These are phyloP conservation scores for Aspergillus alliaceus DNA, from an alignment of 2,329 filamentous ascomycete genomes.

Conservation along the genomic window DNA sequence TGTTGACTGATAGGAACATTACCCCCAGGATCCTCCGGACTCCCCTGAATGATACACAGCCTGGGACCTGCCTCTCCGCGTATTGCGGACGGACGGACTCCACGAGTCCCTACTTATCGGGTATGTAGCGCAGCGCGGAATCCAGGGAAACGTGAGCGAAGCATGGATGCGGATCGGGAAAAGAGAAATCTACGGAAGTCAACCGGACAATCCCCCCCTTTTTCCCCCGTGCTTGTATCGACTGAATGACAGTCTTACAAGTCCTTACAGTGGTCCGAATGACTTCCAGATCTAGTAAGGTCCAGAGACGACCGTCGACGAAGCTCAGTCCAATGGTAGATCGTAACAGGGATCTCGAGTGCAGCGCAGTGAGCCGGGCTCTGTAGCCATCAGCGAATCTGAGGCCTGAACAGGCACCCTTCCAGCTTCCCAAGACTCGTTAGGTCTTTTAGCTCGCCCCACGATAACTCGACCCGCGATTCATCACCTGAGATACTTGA, in stretches of 20 bases:
- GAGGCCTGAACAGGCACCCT: slow-evolving; percentile 23
- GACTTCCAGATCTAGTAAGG: slow-evolving; percentile 30
- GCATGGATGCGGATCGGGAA: slow-evolving; percentile 7
- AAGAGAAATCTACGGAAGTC: not conserved
- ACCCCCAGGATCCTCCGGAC: not conserved
- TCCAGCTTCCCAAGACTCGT: slow-evolving; percentile 22
- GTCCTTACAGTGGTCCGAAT: slow-evolving; percentile 8
- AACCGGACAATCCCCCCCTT: not conserved
- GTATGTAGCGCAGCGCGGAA: slow-evolving; percentile 4
- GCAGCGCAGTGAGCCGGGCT: slow-evolving; percentile 26
- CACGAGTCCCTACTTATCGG: slow-evolving; percentile 7
- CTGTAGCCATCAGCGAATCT: slow-evolving; percentile 31
- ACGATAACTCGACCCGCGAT: slow-evolving; percentile 29
- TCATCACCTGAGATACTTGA: slow-evolving; percentile 31
- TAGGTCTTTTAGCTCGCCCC: slow-evolving; percentile 29
- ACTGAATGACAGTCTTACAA: slow-evolving; percentile 19
- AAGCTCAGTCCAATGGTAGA: slow-evolving; percentile 40
- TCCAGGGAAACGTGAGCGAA: slow-evolving; percentile 12
- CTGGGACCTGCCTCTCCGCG: not conserved
- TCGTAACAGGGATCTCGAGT: slow-evolving; percentile 40
- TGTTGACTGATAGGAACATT: slow-evolving; percentile 9
- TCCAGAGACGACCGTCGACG: slow-evolving; percentile 32
- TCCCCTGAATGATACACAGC: not conserved
- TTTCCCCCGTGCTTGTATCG: slow-evolving; percentile 6
- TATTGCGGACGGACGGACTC: slow-evolving; percentile 5